phyloP scores from a whole-genome alignment of 192 early-diverging fungal species.

The Linnemannia exigua region DNA sequence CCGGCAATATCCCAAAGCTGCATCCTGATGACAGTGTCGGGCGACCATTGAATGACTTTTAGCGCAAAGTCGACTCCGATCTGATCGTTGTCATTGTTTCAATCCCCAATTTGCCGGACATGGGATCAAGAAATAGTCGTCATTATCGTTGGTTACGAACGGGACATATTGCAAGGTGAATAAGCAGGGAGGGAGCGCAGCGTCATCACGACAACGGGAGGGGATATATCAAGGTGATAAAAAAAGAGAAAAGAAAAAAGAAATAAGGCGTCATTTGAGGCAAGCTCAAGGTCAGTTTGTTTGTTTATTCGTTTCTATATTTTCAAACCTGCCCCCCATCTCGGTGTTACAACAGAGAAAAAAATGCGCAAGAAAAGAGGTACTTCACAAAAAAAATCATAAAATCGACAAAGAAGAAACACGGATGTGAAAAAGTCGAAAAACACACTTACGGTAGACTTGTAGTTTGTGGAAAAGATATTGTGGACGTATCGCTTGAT shows the following conservation, averaged over 20 bases:
- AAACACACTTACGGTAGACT: constrained; percentile 65
- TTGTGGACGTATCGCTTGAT: constrained; percentile 74
- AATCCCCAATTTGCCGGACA: neutral
- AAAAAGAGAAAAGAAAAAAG: constrained; percentile 9
- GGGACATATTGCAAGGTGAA: neutral
- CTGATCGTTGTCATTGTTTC: constrained; percentile 25
- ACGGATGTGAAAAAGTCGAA: neutral
- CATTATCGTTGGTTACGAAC: neutral
- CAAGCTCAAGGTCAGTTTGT: neutral
- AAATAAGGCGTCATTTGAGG: neutral
- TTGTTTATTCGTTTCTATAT: neutral
- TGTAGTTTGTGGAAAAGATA: constrained; percentile 69
- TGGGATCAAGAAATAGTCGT: neutral
- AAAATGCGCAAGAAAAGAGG: too few relatives aligned
- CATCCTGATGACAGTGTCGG: constrained; percentile 66
- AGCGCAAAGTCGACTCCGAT: constrained; percentile 77
- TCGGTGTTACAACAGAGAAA: too few relatives aligned
- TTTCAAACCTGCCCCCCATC: too few relatives aligned
- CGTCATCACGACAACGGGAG: neutral
- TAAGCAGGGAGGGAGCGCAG: neutral
- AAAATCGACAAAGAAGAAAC: neutral
- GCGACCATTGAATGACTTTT: constrained; percentile 69
- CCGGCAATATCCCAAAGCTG: constrained; percentile 78
- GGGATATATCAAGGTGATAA: neutral
- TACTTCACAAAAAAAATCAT: too few relatives aligned